Evolutionary conservation across 331 rosid genomes (phyloP).

Genomic region (Arachis monticola): DNA sequence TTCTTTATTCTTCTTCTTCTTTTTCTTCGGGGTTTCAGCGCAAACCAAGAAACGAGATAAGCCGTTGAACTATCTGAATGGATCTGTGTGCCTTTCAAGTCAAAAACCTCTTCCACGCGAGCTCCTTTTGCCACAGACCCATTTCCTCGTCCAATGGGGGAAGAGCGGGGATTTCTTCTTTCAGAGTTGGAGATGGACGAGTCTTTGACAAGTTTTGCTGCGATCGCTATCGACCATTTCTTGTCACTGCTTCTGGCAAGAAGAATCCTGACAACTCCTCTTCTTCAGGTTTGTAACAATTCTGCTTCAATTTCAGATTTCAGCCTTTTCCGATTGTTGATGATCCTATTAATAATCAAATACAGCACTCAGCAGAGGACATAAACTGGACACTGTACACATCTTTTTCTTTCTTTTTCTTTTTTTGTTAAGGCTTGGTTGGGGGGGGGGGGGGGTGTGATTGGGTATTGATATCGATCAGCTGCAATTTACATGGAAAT

Average conservation of each 20-base stretch:
- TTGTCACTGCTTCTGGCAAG: constrained; percentile 67
- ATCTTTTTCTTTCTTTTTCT: no score
- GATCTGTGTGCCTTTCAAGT: constrained; percentile 71
- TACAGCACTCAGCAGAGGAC: background rate
- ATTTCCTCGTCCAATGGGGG: constrained; percentile 47
- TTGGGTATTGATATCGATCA: background rate
- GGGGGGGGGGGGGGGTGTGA: background rate
- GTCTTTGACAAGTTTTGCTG: constrained; percentile 49
- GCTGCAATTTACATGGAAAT: constrained; percentile 11
- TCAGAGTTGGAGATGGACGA: constrained; percentile 45
- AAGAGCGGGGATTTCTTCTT: constrained; percentile 45
- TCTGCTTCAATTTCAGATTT: constrained; percentile 6
- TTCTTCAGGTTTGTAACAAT: constrained; percentile 60
- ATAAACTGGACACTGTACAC: background rate
- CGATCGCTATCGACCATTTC: constrained; percentile 44
- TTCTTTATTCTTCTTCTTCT: constrained; percentile 36
- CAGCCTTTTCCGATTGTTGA: background rate
- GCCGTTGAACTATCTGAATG: constrained; percentile 45
- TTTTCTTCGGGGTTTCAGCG: background rate
- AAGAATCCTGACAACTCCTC: constrained; percentile 69
- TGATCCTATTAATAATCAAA: constrained; percentile 1
- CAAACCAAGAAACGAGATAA: constrained; percentile 22
- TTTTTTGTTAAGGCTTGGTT: no score
- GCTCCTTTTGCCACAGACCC: constrained; percentile 57
- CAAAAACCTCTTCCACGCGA: constrained; percentile 55